Evolutionary conservation across 106 monocot genomes (phyloP), one percentile per base, ranked within the genome.

Genomic region (Gastrodia elata): DNA sequence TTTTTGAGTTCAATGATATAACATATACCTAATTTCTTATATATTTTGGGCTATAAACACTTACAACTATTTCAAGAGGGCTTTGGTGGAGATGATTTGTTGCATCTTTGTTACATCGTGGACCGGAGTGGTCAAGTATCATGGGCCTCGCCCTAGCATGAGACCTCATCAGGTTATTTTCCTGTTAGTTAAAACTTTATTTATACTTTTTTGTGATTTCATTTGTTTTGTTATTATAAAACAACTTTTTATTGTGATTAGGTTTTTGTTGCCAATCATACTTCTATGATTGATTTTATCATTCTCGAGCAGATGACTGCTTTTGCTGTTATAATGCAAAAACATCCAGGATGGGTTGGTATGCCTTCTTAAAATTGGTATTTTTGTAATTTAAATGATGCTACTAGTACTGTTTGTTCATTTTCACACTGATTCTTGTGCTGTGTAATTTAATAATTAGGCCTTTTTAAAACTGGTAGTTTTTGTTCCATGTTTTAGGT

Each of bases 301-400:
- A 88, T 96, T 80, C 73, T 96, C 64, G 96, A 96, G 77, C 96
- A 96, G 59, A 96, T 92, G 87, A 88, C 96, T 65, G 90, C 96
- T 75, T 96, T 96, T 96, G 96, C 96, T 64, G 96, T 96, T 68
- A 96, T 96, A 49, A 96, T 96, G 96, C 96, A 96, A 78, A 96
- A 96, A 37, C 96, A 96, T 86, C 96, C 96, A 79, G 96, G 96
- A 77, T 92, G 96, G 96, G 96, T 96, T 83, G 96, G 96, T 96
- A 78, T 78, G 92, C 42, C 8, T 42, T 42, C 14, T 42, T 14
- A 42, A 42, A 42, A 42, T 14, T 42, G 14, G 14, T 42, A 11
- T n/a, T 27, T 32, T 38, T 18, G n/a, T n/a, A n/a, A n/a, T n/a
- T n/a, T n/a, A n/a, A n/a, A n/a, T n/a, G n/a, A n/a, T n/a, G n/a